Evolutionary conservation across 306 rosid genomes (phyloP).

Genomic region (Dalbergia cochinchinensis): DNA sequence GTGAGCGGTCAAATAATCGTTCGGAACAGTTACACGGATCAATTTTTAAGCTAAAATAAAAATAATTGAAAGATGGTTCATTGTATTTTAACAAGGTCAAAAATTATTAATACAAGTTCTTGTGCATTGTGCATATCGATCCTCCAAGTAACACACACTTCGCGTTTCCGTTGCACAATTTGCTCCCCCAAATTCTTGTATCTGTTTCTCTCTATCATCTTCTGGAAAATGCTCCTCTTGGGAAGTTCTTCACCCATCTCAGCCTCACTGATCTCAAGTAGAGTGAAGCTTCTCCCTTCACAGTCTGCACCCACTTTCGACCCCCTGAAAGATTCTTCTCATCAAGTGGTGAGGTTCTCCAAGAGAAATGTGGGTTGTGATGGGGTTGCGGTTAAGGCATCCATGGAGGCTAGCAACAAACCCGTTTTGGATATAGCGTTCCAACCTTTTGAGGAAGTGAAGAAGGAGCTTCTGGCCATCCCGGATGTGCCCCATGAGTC

Average conservation of each 20-base stretch:
- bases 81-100: neutral
- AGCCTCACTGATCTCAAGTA: conserved; percentile 2
- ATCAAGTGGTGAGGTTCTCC: conserved; percentile 8
- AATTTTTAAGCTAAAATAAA: neutral
- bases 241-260: conserved; percentile 38
- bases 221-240: conserved; percentile 15
- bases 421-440: conserved; percentile 18
- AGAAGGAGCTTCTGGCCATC: conserved; percentile 51
- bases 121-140: neutral
- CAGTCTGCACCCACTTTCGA: conserved; percentile 12
- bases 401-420: conserved; percentile 20
- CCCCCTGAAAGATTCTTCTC: neutral
- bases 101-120: neutral
- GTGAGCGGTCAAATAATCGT: neutral
- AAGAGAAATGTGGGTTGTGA: conserved; percentile 34
- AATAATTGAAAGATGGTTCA: neutral
- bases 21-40: neutral
- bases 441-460: conserved; percentile 55
- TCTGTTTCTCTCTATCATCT: conserved; percentile 11
- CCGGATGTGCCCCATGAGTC: conserved; percentile 47
- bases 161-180: conserved; percentile 21
- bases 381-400: conserved; percentile 32
- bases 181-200: neutral
- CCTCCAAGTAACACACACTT: neutral
- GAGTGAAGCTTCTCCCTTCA: conserved; percentile 17